A percentile compares a stretch with the other conserved stretches of the same genome.
Conservation (phyloP, 768 basidiomycete genomes). For the Phlebiopsis flavidoalba region DNA sequence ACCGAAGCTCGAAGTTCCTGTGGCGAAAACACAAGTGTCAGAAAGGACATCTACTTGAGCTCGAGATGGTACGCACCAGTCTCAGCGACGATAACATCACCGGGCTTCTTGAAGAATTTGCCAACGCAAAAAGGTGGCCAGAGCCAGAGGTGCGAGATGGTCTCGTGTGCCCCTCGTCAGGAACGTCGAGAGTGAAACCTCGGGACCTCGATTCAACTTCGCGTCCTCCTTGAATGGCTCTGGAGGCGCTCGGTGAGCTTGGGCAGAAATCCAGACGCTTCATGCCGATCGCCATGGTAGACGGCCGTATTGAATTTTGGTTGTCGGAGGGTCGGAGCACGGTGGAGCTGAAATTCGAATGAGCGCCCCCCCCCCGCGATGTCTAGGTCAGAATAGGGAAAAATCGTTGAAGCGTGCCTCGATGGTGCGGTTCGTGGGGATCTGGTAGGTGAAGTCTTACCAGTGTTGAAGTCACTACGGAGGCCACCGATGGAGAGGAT, state of each 20-base stretch:
- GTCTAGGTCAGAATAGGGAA: not conserved
- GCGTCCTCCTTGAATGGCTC: constrained; percentile 35
- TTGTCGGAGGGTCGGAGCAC: constrained; percentile 69
- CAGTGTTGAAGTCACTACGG: constrained; percentile 83
- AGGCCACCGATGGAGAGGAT: constrained; percentile 70
- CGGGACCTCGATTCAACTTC: constrained; percentile 41
- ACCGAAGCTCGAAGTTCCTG: constrained; percentile 80
- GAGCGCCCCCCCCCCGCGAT: too few species aligned
- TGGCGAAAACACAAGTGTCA: not conserved
- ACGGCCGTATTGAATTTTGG: constrained; percentile 57
- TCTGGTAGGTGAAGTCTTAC: constrained; percentile 78
- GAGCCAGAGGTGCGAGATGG: constrained; percentile 74
- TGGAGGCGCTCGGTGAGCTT: constrained; percentile 56
- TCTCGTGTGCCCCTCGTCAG: constrained; percentile 43
- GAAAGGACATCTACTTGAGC: not conserved
- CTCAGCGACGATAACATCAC: constrained; percentile 82
- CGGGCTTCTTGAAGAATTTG: constrained; percentile 61
- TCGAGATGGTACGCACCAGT: constrained; percentile 46
- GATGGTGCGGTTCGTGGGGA: constrained; percentile 51
- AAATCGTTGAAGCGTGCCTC: constrained; percentile 41
- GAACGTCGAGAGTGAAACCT: constrained; percentile 34
- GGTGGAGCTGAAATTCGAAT: constrained; percentile 51
- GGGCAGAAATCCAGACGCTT: constrained; percentile 71
- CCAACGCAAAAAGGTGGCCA: constrained; percentile 83
- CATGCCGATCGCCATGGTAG: constrained; percentile 68